Evolutionary conservation across 768 basidiomycete genomes (phyloP).

Genomic region (Psilocybe cyanescens): DNA sequence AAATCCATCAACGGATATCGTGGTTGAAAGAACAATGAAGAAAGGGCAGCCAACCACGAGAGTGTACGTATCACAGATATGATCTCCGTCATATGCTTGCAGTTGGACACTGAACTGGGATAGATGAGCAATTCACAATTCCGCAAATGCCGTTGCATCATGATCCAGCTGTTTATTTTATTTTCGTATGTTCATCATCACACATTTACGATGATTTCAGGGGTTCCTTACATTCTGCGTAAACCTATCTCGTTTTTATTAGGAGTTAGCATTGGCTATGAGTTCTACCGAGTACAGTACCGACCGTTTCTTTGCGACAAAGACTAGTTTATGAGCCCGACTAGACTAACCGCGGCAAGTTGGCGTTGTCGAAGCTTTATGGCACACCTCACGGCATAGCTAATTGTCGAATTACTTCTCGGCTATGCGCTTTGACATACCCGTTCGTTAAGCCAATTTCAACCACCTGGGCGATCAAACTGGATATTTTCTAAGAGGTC

Average conservation of each 20-base stretch:
- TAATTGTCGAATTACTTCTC: not conserved
- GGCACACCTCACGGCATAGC: not conserved
- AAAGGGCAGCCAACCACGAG: not conserved
- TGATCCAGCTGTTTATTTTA: not conserved
- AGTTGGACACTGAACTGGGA: not conserved
- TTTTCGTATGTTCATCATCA: not conserved
- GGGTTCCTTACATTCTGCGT: not conserved
- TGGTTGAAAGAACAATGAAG: not conserved
- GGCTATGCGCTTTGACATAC: not conserved
- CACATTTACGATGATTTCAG: not conserved
- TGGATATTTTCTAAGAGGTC: not conserved
- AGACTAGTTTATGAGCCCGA: not conserved
- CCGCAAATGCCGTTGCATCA: not conserved
- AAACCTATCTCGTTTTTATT: no score
- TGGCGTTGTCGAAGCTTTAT: not conserved
- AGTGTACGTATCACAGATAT: not conserved
- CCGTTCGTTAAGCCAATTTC: not conserved
- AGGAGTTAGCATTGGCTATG: not conserved
- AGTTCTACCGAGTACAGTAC: no score
- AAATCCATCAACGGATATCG: not conserved
- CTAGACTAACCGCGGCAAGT: not conserved
- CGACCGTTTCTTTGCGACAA: no score
- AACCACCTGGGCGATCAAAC: not conserved
- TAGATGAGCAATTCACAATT: not conserved
- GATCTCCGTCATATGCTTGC: not conserved